Base-by-base conservation (phyloP, 768 basidiomycete genomes). In the Lactarius quietus region DNA sequence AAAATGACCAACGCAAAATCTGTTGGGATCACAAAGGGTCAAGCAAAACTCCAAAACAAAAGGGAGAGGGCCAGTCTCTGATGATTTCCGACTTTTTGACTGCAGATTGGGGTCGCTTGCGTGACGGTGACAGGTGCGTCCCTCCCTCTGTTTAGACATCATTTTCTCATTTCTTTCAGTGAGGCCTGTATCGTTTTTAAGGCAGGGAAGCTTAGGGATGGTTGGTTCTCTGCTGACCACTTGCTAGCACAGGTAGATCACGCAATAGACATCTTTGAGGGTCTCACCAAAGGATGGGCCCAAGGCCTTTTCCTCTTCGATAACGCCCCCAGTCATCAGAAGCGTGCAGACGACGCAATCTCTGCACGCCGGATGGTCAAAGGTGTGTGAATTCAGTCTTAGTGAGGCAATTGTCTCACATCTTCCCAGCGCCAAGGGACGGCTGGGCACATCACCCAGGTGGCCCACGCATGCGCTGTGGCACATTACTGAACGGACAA, bases 261-360 rank as follows among this genome's bases (percentile, higher is more conserved):
- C n/a, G n/a, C 75, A 0, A 75, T 77, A 26, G 71, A 78, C 48
- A 72, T 78, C 45, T 73, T 79, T 61, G 72, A 79, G 61, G 64
- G 20, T 5, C 71, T 64, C 60, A 75, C 66, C 18, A 70, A 70
- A 26, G 70, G 70, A 17, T 71, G 67, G 51, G 72, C 67, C 3
- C 72, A 68, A 17, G 73, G 67, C 17, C 61, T 68, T 74, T 59
- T 39, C 14, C 33, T 76, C 0, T 77, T 73, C 51, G 74, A 76
- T 57, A 76, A 76, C 62, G 74, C 73, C 8, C 56, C 70, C 0
- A 74, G 62, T 26, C 76, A 77, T 57, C 61, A 26, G 10, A 74
- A 74, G 39, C 69, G 70, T 3, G 69, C 74, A 3, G 26, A 20
- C 1, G 67, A 75, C 31, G 61, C 51, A 3, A 3, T 61, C 6